These are phyloP conservation scores for Tulasnella calospora DNA, from an alignment of 768 basidiomycete genomes.

Conservation along the genomic window DNA sequence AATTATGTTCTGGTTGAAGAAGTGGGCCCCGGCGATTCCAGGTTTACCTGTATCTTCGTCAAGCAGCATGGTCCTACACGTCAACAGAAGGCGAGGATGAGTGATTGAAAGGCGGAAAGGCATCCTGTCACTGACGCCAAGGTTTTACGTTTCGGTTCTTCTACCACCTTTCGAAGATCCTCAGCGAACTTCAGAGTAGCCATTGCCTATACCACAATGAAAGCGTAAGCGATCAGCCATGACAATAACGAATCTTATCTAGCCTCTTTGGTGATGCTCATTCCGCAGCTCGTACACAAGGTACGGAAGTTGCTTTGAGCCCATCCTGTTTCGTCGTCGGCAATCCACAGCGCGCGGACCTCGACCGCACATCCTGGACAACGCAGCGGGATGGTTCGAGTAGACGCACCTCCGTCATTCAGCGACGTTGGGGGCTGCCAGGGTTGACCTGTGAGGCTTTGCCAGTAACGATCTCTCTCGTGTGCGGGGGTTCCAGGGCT, in stretches of 20 bases:
- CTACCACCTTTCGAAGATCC: neutral
- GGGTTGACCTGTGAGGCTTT: constrained; percentile 18
- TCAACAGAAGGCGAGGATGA: neutral
- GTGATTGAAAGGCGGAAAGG: neutral
- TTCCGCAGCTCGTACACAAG: neutral
- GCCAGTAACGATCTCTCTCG: neutral
- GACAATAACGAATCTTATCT: neutral
- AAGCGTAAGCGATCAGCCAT: neutral
- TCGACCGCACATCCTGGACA: constrained; percentile 2
- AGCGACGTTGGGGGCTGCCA: constrained; percentile 13
- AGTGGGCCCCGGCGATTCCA: neutral
- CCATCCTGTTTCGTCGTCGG: neutral
- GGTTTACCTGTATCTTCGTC: constrained; percentile 7
- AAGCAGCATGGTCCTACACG: neutral
- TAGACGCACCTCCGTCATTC: neutral
- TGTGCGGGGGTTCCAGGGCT: constrained; percentile 14
- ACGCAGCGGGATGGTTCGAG: neutral
- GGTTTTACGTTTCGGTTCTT: neutral
- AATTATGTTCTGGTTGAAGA: neutral
- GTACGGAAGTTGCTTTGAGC: neutral
- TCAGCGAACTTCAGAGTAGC: neutral
- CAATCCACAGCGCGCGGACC: neutral
- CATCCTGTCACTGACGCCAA: constrained; percentile 14
- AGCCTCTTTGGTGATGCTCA: neutral
- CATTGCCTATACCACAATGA: neutral